Percentiles rank a stretch among this genome's conserved stretches.
Evolutionary conservation across 75 land plant genomes (phyloP).

Genomic region (Gnetum montanum): DNA sequence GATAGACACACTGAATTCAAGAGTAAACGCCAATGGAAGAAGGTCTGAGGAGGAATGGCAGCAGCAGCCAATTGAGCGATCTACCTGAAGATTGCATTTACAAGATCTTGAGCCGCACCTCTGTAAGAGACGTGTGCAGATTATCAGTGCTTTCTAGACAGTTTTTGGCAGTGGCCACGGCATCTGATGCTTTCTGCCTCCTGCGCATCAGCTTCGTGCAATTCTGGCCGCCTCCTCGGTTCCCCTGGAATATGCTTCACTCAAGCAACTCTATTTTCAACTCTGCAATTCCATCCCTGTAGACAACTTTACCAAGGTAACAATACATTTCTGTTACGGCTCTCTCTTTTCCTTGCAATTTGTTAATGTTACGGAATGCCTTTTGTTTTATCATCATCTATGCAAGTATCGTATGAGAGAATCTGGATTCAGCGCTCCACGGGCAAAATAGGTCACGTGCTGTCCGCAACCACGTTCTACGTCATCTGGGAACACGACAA

Average conservation of each 20-base stretch:
- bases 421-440: background rate
- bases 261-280: constrained; percentile 28
- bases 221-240: constrained; percentile 16
- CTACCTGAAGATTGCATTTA: background rate
- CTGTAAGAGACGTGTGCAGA: background rate
- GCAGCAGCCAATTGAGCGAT: too few species aligned
- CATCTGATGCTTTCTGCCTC: constrained; percentile 29
- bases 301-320: constrained; percentile 16
- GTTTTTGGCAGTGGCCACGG: background rate
- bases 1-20: too few species aligned
- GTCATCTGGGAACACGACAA: background rate
- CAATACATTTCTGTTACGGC: background rate
- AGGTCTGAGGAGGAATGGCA: too few species aligned
- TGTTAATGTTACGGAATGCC: background rate
- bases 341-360: background rate
- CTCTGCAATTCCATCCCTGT: constrained; percentile 25
- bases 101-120: background rate
- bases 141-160: background rate
- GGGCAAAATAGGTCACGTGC: background rate
- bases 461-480: background rate
- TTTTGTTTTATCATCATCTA: background rate
- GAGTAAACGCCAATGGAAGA: too few species aligned
- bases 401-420: background rate
- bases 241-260: constrained; percentile 20
- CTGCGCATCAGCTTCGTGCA: constrained; percentile 7